A percentile compares a stretch with the other conserved stretches of the same genome.
Evolutionary conservation across 2,329 filamentous ascomycete genomes (phyloP).

Genomic region (Colletotrichum lupini): DNA sequence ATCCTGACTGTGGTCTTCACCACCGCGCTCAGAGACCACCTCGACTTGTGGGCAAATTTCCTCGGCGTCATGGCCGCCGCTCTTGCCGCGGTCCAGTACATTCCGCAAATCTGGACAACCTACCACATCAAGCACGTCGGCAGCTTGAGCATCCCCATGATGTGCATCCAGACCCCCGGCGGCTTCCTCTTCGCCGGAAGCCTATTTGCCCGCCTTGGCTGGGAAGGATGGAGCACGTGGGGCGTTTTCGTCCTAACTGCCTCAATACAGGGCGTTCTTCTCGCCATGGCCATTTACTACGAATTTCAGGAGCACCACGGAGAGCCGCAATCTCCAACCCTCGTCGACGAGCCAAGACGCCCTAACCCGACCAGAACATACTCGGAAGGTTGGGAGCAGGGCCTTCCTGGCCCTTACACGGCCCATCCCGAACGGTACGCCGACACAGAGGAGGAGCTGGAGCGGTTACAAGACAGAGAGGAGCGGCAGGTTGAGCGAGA

Average conservation of each 20-base stretch:
- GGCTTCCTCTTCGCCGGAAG: slow-evolving; percentile 91
- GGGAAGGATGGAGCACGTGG: slow-evolving; percentile 94
- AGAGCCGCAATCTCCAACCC: slow-evolving; percentile 35
- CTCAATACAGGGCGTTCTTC: slow-evolving; percentile 81
- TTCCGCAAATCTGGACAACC: slow-evolving; percentile 95
- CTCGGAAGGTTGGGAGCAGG: slow-evolving; percentile 63
- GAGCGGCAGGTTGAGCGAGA: slow-evolving; percentile 62
- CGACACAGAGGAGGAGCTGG: slow-evolving; percentile 62
- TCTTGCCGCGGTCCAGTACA: slow-evolving; percentile 88
- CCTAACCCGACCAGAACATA: slow-evolving; percentile 56
- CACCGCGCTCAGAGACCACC: slow-evolving; percentile 68
- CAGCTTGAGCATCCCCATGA: slow-evolving; percentile 95
- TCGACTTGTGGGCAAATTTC: slow-evolving; percentile 85
- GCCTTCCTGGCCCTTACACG: slow-evolving; percentile 61
- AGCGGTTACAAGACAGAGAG: slow-evolving; percentile 61
- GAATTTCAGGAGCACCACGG: slow-evolving; percentile 61
- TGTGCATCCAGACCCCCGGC: slow-evolving; percentile 97
- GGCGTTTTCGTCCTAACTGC: slow-evolving; percentile 90
- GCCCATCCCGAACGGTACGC: slow-evolving; percentile 64
- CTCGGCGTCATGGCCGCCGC: slow-evolving; percentile 83
- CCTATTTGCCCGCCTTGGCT: slow-evolving; percentile 81
- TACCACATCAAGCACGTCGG: slow-evolving; percentile 87
- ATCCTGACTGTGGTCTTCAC: slow-evolving; percentile 77
- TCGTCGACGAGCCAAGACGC: slow-evolving; percentile 41
- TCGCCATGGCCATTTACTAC: slow-evolving; percentile 85